These are phyloP conservation scores for Trichoderma atroviride DNA, from an alignment of 2,329 filamentous ascomycete species.

Conservation along the genomic window DNA sequence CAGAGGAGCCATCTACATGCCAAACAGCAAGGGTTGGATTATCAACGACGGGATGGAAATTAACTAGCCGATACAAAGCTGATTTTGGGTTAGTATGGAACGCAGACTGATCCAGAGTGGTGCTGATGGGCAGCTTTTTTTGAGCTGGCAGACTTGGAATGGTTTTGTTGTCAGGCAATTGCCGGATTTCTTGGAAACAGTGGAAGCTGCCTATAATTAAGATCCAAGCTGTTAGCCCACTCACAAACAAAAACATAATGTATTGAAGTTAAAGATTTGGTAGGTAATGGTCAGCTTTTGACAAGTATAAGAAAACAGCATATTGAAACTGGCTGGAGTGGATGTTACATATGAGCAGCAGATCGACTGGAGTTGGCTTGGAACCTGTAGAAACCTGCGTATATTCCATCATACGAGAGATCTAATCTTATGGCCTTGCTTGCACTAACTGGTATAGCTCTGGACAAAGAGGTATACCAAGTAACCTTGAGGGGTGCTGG, in stretches of 20 bases:
- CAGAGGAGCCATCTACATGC: background rate
- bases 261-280: too few species aligned
- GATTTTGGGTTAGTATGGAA: background rate
- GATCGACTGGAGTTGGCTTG: background rate
- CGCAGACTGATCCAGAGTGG: background rate
- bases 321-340: background rate
- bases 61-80: background rate
- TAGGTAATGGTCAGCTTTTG: too few species aligned
- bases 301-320: too few species aligned
- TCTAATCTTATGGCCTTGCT: background rate
- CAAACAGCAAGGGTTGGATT: background rate
- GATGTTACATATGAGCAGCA: background rate
- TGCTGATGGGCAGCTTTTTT: too few species aligned
- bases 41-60: background rate
- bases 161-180: background rate
- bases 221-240: background rate
- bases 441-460: background rate
- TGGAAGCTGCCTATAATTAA: background rate
- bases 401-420: background rate
- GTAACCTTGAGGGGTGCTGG: background rate
- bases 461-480: background rate
- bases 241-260: background rate
- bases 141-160: background rate
- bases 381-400: background rate
- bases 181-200: background rate